These are phyloP conservation scores for Cerioporus squamosus DNA, from an alignment of 1,284 basidiomycete genomes.

Conservation along the genomic window DNA sequence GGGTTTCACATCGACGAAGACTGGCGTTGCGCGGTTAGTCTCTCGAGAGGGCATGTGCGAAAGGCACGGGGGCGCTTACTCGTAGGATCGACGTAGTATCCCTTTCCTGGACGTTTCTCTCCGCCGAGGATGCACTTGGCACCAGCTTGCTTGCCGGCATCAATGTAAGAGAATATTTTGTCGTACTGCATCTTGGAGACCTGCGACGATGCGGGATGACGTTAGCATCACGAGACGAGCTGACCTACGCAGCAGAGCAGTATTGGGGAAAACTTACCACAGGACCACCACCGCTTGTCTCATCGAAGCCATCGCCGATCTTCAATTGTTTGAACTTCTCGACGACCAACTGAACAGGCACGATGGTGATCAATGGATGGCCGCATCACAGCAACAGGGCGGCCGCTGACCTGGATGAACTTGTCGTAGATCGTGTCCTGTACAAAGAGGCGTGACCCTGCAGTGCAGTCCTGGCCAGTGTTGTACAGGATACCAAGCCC, in stretches of 20 bases:
- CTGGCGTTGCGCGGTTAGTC: slow-evolving; percentile 40
- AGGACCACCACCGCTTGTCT: slow-evolving; percentile 77
- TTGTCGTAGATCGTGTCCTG: slow-evolving; percentile 86
- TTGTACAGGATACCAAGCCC: slow-evolving; percentile 86
- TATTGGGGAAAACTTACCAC: slow-evolving; percentile 53
- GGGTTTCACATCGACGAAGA: slow-evolving; percentile 73
- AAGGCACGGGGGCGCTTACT: slow-evolving; percentile 47
- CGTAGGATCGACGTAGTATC: slow-evolving; percentile 79
- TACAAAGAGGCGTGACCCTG: slow-evolving; percentile 85
- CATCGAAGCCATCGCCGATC: slow-evolving; percentile 84
- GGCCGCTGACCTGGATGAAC: slow-evolving; percentile 55
- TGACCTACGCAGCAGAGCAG: neutral
- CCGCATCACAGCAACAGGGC: neutral
- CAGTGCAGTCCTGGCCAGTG: slow-evolving; percentile 88
- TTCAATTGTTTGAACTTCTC: slow-evolving; percentile 70
- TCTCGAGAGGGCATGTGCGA: neutral
- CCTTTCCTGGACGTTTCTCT: slow-evolving; percentile 67
- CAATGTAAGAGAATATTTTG: slow-evolving; percentile 89
- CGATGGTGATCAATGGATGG: neutral
- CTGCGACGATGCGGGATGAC: slow-evolving; percentile 37
- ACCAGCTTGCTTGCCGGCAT: slow-evolving; percentile 84
- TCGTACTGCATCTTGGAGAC: slow-evolving; percentile 88
- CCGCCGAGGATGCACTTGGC: slow-evolving; percentile 85
- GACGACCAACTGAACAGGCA: slow-evolving; percentile 56
- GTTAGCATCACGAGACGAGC: neutral